Percentiles rank a stretch among this genome's conserved stretches.
Conservation (phyloP, 768 basidiomycete genomes). For the Crassisporium funariophilum region DNA sequence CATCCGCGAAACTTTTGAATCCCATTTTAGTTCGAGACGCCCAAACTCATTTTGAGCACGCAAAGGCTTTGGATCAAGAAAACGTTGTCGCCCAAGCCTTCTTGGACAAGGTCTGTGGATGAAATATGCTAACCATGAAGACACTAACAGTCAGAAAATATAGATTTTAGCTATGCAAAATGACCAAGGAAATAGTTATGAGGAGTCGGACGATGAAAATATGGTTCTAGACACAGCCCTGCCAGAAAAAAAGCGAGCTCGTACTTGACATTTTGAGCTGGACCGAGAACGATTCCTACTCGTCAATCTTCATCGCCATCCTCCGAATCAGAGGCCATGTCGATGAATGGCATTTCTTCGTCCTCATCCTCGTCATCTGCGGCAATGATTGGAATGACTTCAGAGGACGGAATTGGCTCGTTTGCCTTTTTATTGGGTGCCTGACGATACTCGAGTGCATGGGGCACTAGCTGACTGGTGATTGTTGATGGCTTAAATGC, state of each 20-base stretch:
- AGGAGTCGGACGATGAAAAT: constrained; percentile 41
- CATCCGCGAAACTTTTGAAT: constrained; percentile 26
- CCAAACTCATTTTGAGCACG: constrained; percentile 66
- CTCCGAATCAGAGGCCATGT: constrained; percentile 82
- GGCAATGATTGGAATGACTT: background rate
- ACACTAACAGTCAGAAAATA: constrained; percentile 6
- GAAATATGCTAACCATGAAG: background rate
- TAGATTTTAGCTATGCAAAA: constrained; percentile 23
- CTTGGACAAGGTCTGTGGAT: constrained; percentile 47
- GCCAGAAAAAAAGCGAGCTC: constrained; percentile 28
- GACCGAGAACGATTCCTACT: background rate
- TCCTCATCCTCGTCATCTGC: constrained; percentile 55
- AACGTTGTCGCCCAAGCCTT: constrained; percentile 57
- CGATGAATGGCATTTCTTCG: constrained; percentile 74
- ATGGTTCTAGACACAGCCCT: constrained; percentile 19
- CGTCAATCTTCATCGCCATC: constrained; percentile 36
- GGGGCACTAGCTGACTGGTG: too few relatives aligned
- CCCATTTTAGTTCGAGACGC: constrained; percentile 50
- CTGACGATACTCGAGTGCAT: too few relatives aligned
- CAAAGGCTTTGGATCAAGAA: constrained; percentile 57
- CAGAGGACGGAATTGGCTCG: too few relatives aligned
- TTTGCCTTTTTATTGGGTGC: too few relatives aligned
- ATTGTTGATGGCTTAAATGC: too few relatives aligned
- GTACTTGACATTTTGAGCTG: constrained; percentile 13
- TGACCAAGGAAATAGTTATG: constrained; percentile 9